Base-by-base conservation (phyloP, 1,284 basidiomycete species). In the Lentinus polychrous region DNA sequence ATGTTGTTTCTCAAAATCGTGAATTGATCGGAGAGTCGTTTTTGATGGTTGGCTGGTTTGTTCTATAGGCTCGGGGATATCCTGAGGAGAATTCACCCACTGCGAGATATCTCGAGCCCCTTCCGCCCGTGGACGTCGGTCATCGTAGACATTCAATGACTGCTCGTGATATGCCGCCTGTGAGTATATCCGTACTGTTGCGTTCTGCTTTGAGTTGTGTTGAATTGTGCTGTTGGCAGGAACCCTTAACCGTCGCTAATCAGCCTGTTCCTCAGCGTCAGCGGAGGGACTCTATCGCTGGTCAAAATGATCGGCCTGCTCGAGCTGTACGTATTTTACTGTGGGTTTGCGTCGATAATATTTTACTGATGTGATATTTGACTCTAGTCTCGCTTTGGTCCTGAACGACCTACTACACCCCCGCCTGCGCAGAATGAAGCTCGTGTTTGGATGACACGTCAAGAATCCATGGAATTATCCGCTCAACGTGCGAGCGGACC, bases 381-480 rank as follows among this genome's bases (percentile, higher is more conserved):
- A 32, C 11, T 23, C n/a, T 37, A 46, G 44, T n/a, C 36, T 17
- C 43, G 49, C 31, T 39, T 50, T 3, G 47, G 43, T 1, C 33
- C 49, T 20, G 31, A 35, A 34, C 49, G 35, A 23, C 10, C 45
- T 14, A 31, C 32, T 11, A 43, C 33, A 44, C 24, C 23, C n/a
- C 32, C 31, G 38, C 4, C 48, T 14, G 11, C 22, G 17, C 39
- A 32, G 6, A 35, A 22, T 24, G 51, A 42, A 40, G 17, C 42
- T 20, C 45, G 52, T 7, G 20, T 48, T 17, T 50, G 49, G 49
- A 23, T 53, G n/a, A 53, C 52, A 2, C 40, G 43, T n/a, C 44
- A 50, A 33, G 48, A 50, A 23, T 46, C 48, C 7, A 32, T 38
- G 14, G 38, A 38, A 14, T 15, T 20, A 15, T 14, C 8, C 10